These are phyloP conservation scores for Aspergillus neoniger DNA, from an alignment of 2,329 filamentous ascomycete species.

Conservation along the genomic window DNA sequence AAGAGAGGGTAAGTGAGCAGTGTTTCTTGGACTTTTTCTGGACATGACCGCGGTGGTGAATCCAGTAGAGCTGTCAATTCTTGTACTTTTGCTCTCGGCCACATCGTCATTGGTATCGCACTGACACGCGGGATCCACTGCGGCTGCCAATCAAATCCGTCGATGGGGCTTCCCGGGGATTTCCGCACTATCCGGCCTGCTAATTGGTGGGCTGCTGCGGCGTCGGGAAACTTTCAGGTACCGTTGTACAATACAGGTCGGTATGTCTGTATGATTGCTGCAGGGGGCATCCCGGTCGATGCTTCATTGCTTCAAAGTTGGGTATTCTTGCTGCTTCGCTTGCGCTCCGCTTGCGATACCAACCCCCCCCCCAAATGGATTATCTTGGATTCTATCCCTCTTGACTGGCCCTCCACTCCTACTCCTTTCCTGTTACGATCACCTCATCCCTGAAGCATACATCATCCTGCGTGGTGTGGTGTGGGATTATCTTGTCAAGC, in stretches of 20 bases:
- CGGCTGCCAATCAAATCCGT: background rate
- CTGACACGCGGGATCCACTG: background rate
- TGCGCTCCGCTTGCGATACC: background rate
- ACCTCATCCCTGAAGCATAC: no score
- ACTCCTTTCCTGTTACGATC: no score
- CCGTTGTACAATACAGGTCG: background rate
- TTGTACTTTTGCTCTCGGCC: constrained; percentile 5
- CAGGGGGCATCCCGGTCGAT: background rate
- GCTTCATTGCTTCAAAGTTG: background rate
- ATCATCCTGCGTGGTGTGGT: background rate
- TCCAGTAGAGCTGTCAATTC: constrained; percentile 23
- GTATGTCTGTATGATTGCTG: background rate
- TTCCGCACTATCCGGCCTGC: background rate
- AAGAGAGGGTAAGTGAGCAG: background rate
- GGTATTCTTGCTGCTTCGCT: background rate
- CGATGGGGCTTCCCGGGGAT: background rate
- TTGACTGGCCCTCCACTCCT: background rate
- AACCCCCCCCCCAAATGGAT: background rate
- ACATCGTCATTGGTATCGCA: constrained; percentile 1
- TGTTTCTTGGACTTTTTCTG: background rate
- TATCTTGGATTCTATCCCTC: background rate
- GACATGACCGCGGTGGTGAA: background rate
- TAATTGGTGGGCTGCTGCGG: background rate
- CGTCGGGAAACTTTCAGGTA: background rate
- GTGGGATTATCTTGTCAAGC: background rate